These are phyloP conservation scores for Ascochyta pisi DNA, from an alignment of 2,329 filamentous ascomycete species.

Conservation along the genomic window DNA sequence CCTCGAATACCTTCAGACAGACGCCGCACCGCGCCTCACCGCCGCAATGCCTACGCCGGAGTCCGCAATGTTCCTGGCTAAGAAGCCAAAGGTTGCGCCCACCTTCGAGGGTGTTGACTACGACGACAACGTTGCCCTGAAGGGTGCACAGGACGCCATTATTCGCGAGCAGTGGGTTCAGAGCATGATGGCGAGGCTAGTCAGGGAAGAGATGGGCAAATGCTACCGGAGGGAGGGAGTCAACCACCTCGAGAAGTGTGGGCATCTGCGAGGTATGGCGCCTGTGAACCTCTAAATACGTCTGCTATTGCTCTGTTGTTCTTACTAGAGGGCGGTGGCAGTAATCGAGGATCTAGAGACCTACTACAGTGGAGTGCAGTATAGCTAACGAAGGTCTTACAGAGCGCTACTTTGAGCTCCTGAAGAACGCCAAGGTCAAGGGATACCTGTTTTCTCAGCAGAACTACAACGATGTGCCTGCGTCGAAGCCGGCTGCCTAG, in stretches of 20 bases:
- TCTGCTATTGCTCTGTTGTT: neutral
- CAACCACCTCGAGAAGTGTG: slow-evolving; percentile 89
- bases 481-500: slow-evolving; percentile 16
- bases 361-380: no score
- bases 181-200: slow-evolving; percentile 85
- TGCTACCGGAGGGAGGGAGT: slow-evolving; percentile 85
- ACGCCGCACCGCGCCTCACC: slow-evolving; percentile 11
- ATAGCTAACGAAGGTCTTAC: slow-evolving; percentile 34
- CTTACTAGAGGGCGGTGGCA: neutral
- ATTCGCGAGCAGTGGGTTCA: slow-evolving; percentile 88
- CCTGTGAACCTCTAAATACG: neutral
- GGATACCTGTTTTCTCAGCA: slow-evolving; percentile 82
- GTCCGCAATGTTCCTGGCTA: slow-evolving; percentile 79
- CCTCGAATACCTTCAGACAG: neutral
- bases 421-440: slow-evolving; percentile 78
- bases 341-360: neutral
- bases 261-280: slow-evolving; percentile 75
- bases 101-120: slow-evolving; percentile 89
- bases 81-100: slow-evolving; percentile 81
- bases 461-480: slow-evolving; percentile 65
- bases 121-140: slow-evolving; percentile 80
- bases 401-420: slow-evolving; percentile 81
- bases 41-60: slow-evolving; percentile 79
- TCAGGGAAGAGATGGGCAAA: slow-evolving; percentile 82
- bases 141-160: slow-evolving; percentile 82